These are phyloP conservation scores for Lactarius hatsudake DNA, from an alignment of 768 basidiomycete genomes.

Conservation along the genomic window DNA sequence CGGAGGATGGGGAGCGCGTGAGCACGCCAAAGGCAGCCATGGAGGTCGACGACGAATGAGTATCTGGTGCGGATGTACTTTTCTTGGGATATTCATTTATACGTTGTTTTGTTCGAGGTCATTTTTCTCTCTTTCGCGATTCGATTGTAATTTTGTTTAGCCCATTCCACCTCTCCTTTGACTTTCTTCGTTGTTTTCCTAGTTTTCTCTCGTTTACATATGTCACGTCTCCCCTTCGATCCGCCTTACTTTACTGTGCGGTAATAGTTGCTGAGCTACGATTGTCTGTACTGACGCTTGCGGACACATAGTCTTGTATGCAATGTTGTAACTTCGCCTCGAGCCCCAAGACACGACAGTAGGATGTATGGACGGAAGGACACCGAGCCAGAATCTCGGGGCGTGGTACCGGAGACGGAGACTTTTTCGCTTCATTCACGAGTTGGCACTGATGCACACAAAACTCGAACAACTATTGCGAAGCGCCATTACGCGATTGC, in stretches of 20 bases:
- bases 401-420: not conserved
- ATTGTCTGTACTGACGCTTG: conserved; percentile 12
- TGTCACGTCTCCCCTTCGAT: not conserved
- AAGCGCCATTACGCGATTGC: not conserved
- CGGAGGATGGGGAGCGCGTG: conserved; percentile 25
- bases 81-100: not conserved
- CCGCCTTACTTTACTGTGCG: conserved; percentile 15
- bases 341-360: not conserved
- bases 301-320: conserved; percentile 20
- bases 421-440: not conserved
- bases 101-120: not conserved
- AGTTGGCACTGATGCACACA: not conserved
- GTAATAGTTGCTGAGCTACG: conserved; percentile 7
- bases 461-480: not conserved
- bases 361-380: not conserved
- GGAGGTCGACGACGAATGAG: conserved; percentile 23
- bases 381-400: not conserved
- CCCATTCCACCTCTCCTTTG: conserved; percentile 6
- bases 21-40: conserved; percentile 22
- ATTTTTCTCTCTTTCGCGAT: not conserved
- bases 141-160: conserved; percentile 5
- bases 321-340: conserved; percentile 11
- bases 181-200: not conserved
- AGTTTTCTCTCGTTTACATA: not conserved
- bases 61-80: not conserved